Evolutionary conservation across 1,284 basidiomycete genomes (phyloP).

Genomic region (Naganishia cerealis): DNA sequence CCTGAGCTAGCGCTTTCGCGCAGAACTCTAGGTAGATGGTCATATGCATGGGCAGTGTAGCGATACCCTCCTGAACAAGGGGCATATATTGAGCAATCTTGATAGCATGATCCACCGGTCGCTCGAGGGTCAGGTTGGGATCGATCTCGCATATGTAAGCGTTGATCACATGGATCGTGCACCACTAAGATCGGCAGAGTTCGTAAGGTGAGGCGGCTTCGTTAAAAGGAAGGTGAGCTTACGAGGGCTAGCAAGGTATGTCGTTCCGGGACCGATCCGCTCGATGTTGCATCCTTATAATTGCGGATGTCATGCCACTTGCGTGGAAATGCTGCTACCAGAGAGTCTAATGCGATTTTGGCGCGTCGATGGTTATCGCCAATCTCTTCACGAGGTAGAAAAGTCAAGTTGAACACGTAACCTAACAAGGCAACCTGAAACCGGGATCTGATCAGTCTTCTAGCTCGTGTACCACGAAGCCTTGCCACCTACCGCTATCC

Average conservation of each 20-base stretch:
- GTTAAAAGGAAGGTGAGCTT: not conserved
- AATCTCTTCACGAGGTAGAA: constrained; percentile 10
- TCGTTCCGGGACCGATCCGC: not conserved
- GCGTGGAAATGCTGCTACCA: constrained; percentile 7
- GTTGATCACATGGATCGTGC: constrained; percentile 15
- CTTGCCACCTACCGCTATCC: constrained; percentile 15
- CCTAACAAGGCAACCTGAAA: constrained; percentile 5
- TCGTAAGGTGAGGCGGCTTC: not conserved
- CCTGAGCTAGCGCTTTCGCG: constrained; percentile 18
- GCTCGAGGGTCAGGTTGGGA: constrained; percentile 6
- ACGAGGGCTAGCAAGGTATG: constrained; percentile 4
- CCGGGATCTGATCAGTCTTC: not conserved
- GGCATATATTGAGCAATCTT: constrained; percentile 19
- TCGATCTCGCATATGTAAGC: constrained; percentile 28
- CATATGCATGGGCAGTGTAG: constrained; percentile 17
- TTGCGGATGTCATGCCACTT: constrained; percentile 8
- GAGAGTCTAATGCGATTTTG: constrained; percentile 9
- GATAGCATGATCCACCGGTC: constrained; percentile 23
- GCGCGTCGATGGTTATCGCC: constrained; percentile 21
- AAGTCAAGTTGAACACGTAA: constrained; percentile 22
- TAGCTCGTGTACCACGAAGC: not conserved
- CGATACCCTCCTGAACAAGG: constrained; percentile 9
- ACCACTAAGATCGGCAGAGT: not conserved
- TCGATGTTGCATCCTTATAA: not conserved
- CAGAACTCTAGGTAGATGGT: constrained; percentile 22